Evolutionary conservation across 306 rosid species (phyloP).

Genomic region (Leucaena leucocephala): DNA sequence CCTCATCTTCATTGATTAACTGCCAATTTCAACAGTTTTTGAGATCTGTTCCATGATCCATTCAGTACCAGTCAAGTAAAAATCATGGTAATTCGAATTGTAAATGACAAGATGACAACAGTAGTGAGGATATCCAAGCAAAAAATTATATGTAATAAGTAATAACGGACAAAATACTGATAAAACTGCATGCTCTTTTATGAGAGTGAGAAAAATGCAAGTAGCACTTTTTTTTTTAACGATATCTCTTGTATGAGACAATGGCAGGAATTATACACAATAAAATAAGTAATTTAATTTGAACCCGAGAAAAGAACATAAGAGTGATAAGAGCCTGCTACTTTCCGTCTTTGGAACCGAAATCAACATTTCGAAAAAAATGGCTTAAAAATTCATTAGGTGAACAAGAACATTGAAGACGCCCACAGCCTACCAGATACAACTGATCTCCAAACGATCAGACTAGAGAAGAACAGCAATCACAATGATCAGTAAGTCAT

Average conservation of each 20-base stretch:
- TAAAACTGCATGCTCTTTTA: neutral
- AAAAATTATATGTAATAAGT: neutral
- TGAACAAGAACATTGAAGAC: neutral
- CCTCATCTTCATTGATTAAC: slow-evolving; percentile 51
- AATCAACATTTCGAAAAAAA: neutral
- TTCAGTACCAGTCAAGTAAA: slow-evolving; percentile 21
- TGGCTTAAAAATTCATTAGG: neutral
- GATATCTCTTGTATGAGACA: neutral
- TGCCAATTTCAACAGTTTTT: slow-evolving; percentile 35
- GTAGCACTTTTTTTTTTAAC: neutral
- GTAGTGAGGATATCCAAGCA: neutral
- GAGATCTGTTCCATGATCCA: slow-evolving; percentile 42
- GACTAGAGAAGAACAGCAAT: slow-evolving; percentile 15
- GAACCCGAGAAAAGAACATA: neutral
- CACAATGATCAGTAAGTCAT: slow-evolving; percentile 8
- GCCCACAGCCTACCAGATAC: neutral
- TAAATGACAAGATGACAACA: neutral
- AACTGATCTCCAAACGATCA: slow-evolving; percentile 13
- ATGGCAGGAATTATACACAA: neutral
- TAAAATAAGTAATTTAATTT: neutral
- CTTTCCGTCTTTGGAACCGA: slow-evolving; percentile 5
- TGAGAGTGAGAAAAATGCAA: slow-evolving; percentile 6
- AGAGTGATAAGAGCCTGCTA: neutral
- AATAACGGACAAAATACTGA: neutral
- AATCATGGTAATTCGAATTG: slow-evolving; percentile 1